Base-by-base conservation (phyloP, 2,329 filamentous ascomycete species). In the Microdochium paspali region DNA sequence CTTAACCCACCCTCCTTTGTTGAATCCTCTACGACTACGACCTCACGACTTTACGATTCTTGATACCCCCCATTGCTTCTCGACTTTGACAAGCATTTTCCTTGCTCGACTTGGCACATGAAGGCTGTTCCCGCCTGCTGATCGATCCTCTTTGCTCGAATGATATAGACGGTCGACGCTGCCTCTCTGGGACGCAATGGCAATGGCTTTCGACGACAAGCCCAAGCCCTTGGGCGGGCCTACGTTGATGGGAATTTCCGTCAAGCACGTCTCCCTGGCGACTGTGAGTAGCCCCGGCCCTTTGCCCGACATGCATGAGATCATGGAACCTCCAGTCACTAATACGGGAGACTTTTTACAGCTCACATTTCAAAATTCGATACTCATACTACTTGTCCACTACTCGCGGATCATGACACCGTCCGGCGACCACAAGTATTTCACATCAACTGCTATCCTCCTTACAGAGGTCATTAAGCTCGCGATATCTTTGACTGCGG, bases 401-500 rank as follows among this genome's bases (percentile, higher is more conserved):
- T 95, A 97, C 66, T 95, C 90, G 25, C 82, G 90, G 54, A 82
- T 94, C 51, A 96, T 96, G 90, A 86, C 90, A n/a, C 76, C 83
- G 10, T 74, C 79, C 10, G 82, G 84, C 62, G 87, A 89, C 55
- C 87, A 90, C 61, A 84, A 90, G 62, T 97, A 96, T 67, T 88
- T 93, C 57, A 84, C 91, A 32, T 96, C 90, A 39, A 97, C 93
- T 10, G 90, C 91, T 40, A 88, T 98, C 47, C 88, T 97, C 63
- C 75, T 97, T 53, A 93, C 90, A 65, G 93, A 98, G 68, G 77
- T 95, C 44, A 78, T 96, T 58, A 97, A 97, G 67, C 77, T 97
- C 28, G 79, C 83, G 31, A 81, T 97, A 47, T 94, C 87, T 56
- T 72, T 96, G 39, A 89, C 87, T 5, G 84, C 96, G 63, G 86